Conservation (phyloP, 2,329 filamentous ascomycete genomes). For the Alternaria rosae region DNA sequence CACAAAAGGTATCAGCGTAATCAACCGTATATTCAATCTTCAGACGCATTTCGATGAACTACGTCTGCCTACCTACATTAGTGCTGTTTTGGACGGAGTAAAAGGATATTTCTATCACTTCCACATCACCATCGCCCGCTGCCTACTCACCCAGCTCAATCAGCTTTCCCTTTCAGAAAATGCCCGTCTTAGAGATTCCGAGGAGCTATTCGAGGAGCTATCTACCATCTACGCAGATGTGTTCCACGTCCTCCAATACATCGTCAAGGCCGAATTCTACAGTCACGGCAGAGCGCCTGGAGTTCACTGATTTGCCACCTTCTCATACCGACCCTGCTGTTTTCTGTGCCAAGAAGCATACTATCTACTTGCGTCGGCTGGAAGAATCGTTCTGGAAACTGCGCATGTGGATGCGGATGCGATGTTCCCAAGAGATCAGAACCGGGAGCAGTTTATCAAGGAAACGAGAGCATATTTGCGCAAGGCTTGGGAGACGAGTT, state of each 20-base stretch:
- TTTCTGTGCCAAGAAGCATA: neutral
- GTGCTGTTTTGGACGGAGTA: neutral
- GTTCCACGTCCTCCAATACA: neutral
- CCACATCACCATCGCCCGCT: neutral
- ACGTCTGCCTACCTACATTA: neutral
- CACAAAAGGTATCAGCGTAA: neutral
- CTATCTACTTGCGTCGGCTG: neutral
- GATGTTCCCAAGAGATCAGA: neutral
- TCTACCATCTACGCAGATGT: neutral
- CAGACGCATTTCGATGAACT: neutral
- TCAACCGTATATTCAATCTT: neutral
- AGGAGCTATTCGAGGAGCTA: neutral
- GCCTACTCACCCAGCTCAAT: neutral
- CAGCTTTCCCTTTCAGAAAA: neutral
- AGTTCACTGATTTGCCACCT: neutral
- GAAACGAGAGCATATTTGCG: neutral
- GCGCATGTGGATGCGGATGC: neutral
- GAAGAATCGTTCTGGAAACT: neutral
- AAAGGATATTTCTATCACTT: neutral
- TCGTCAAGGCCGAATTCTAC: neutral
- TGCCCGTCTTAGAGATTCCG: neutral
- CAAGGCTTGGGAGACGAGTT: neutral
- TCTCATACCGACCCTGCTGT: neutral
- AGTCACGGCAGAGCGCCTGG: neutral
- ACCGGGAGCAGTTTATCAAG: neutral